Evolutionary conservation across 139 green algal species (phyloP), one percentile per base, ranked within the genome.

Genomic region (Gonium pectorale): DNA sequence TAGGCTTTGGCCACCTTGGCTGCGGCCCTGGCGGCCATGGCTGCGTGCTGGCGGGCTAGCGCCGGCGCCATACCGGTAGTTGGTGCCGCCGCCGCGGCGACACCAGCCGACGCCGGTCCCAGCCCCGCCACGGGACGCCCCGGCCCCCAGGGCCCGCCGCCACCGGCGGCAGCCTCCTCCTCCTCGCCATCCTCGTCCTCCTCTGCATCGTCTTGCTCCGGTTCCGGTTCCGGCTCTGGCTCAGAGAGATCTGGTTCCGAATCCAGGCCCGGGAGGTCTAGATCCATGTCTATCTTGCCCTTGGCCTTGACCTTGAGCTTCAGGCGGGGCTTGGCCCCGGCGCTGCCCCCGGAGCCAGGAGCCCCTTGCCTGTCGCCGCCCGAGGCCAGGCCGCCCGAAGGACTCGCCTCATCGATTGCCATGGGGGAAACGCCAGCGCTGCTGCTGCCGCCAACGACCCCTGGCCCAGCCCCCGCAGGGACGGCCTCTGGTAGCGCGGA

Each of bases 231-330:
- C 46, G 11, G 46, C 21, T 79, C 70, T 1, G 46, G 46, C 26
- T 78, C 69, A 43, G 69, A 78, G 46, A 79, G 70, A 46, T 79
- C 68, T 44, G 68, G 68, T 9, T 77, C 68, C 43, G 68, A 77
- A 77, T 77, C 68, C 68, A 77, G 44, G 62, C 62, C 70, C 49
- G 70, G 70, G 4, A 79, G 46, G 31, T 79, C 70, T 4, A 79
- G 46, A 31, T 46, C 70, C 70, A 79, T 46, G n/a, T 79, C 70
- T 31, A 79, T 64, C 70, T 79, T 79, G 38, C 49, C 49, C 13
- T 64, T 64, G 69, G 44, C 69, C 17, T 75, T 75, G 27, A 41
- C 44, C 43, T 60, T 77, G 43, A n/a, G n/a, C 27, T 77, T 60
- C 41, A n/a, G n/a, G n/a, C 13, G 46, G 46, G 46, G 13, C 46